These are phyloP conservation scores for Phaffomyces antillensis DNA, from an alignment of 805 yeast genomes.

Conservation along the genomic window DNA sequence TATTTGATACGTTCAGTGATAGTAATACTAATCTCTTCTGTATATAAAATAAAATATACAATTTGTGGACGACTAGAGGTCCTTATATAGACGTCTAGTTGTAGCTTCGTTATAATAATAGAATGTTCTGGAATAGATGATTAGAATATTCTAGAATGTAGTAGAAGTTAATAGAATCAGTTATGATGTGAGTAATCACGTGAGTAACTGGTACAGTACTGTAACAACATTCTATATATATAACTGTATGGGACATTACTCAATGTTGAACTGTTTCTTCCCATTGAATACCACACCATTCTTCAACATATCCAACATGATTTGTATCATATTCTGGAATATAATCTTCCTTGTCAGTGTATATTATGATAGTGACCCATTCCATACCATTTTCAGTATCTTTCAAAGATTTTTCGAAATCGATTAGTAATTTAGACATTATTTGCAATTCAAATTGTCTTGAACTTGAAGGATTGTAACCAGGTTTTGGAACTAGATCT, in stretches of 20 bases:
- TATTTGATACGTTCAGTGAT: no score
- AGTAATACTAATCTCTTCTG: no score
- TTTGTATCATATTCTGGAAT: conserved; percentile 49
- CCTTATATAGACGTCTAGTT: no score
- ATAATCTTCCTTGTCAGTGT: conserved; percentile 65
- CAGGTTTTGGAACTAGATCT: conserved; percentile 47
- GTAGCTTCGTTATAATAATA: no score
- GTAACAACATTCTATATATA: not conserved
- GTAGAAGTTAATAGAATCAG: no score
- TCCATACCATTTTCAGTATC: conserved; percentile 73
- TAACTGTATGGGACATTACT: not conserved
- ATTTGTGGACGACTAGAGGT: no score
- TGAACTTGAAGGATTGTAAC: conserved; percentile 49
- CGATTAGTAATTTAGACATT: conserved; percentile 89
- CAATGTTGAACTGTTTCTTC: conserved; percentile 34
- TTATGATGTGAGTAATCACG: no score
- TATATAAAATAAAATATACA: no score
- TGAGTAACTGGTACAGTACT: no score
- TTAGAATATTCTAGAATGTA: no score
- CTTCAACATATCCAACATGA: conserved; percentile 75
- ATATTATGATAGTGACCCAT: conserved; percentile 91
- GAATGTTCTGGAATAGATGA: no score
- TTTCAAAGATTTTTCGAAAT: conserved; percentile 51
- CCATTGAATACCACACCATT: conserved; percentile 85
- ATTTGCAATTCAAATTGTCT: conserved; percentile 80